A percentile compares a stretch with the other conserved stretches of the same genome.
Conservation (phyloP, 805 yeast species). For the Yarrowia sp. region DNA sequence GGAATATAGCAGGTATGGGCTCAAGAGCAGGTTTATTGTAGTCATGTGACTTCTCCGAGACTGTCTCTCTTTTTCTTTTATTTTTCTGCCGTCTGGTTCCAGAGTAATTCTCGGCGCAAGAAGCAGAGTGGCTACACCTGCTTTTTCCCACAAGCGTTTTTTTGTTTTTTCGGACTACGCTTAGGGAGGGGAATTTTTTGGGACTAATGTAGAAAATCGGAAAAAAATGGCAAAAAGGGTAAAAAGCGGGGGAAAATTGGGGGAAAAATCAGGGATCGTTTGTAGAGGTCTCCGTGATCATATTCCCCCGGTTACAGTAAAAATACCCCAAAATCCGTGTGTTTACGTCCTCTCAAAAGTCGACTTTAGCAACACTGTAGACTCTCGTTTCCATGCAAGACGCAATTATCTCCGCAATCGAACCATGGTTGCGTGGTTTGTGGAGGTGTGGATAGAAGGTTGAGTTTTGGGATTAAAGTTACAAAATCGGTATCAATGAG, state of each 20-base stretch:
- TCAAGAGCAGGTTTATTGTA: not conserved
- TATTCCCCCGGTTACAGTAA: too few species aligned
- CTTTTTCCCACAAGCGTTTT: not conserved
- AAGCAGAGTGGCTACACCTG: not conserved
- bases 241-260: not conserved
- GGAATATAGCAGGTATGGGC: not conserved
- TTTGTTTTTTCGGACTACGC: conserved; percentile 8
- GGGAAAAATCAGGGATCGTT: not conserved
- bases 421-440: conserved; percentile 9
- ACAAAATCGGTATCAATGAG: too few species aligned
- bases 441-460: not conserved
- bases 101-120: not conserved
- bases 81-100: not conserved
- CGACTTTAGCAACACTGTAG: not conserved
- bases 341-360: too few species aligned
- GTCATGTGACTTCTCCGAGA: not conserved
- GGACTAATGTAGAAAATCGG: too few species aligned
- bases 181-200: too few species aligned
- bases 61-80: not conserved
- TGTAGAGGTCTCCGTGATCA: too few species aligned
- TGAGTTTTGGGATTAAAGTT: not conserved
- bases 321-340: too few species aligned
- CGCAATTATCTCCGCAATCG: conserved; percentile 17
- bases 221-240: not conserved
- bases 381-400: conserved; percentile 5